Evolutionary conservation across 192 early-diverging fungal species (phyloP).

Genomic region (Hyaloraphidium curvatum): DNA sequence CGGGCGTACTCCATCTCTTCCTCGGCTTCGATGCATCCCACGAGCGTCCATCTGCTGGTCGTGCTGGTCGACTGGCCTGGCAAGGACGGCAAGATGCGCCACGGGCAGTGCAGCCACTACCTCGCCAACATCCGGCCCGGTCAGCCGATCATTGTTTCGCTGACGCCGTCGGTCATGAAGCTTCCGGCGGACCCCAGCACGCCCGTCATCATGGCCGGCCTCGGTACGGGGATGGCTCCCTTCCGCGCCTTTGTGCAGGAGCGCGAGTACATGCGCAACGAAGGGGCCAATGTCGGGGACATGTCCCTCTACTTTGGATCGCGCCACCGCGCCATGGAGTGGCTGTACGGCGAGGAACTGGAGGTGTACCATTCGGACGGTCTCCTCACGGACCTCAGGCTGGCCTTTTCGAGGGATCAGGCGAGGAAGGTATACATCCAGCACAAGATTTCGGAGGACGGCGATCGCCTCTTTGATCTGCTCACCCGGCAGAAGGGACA

Average conservation of each 20-base stretch:
- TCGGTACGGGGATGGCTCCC: conserved; percentile 96
- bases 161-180: conserved; percentile 96
- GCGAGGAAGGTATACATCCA: conserved; percentile 90
- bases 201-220: conserved; percentile 90
- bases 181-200: conserved; percentile 57
- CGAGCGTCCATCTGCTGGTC: conserved; percentile 74
- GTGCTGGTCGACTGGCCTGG: conserved; percentile 85
- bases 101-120: conserved; percentile 85
- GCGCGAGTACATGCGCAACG: conserved; percentile 54
- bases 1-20: conserved; percentile 98
- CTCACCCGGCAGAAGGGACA: conserved; percentile 57
- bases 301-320: conserved; percentile 95
- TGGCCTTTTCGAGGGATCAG: conserved; percentile 92
- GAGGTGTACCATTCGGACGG: conserved; percentile 86
- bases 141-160: conserved; percentile 53
- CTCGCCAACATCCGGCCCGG: conserved; percentile 48
- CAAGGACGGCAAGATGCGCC: conserved; percentile 23
- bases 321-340: conserved; percentile 80
- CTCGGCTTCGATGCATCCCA: conserved; percentile 65
- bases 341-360: conserved; percentile 89
- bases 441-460: conserved; percentile 81
- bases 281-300: conserved; percentile 69
- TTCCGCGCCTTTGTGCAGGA: conserved; percentile 96
- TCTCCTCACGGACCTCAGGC: conserved; percentile 64
- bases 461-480: conserved; percentile 45